These are phyloP conservation scores for Chrysochromulina tobinii DNA, from an alignment of 78 protist genomes.

Conservation along the genomic window DNA sequence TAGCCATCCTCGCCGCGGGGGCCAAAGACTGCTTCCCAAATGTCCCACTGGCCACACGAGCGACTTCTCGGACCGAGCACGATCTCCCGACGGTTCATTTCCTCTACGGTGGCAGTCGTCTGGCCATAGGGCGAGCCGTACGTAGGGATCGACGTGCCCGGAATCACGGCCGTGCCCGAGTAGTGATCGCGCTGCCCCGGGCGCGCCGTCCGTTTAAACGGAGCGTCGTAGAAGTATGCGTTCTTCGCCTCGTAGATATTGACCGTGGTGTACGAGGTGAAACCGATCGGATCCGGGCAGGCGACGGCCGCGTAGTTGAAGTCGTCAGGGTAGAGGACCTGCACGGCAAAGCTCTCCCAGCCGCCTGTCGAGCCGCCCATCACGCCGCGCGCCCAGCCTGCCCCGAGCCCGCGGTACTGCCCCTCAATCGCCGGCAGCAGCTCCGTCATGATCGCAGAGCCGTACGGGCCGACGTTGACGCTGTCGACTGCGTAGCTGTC, in stretches of 20 bases:
- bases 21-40: constrained; percentile 30
- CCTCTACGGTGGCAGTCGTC: constrained; percentile 23
- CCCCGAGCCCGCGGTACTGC: constrained; percentile 14
- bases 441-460: constrained; percentile 5
- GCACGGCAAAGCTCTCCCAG: constrained; percentile 31
- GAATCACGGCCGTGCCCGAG: neutral
- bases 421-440: constrained; percentile 21
- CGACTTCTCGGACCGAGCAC: neutral
- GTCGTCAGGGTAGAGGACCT: neutral
- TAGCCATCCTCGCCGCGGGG: constrained; percentile 27
- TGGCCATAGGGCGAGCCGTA: constrained; percentile 22
- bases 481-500: constrained; percentile 21
- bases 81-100: constrained; percentile 9
- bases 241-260: neutral
- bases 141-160: neutral
- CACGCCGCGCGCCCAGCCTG: constrained; percentile 20
- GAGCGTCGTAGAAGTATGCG: constrained; percentile 13
- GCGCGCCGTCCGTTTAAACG: constrained; percentile 19
- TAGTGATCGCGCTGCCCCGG: neutral
- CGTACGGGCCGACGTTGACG: constrained; percentile 27
- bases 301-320: constrained; percentile 12
- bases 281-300: constrained; percentile 17
- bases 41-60: constrained; percentile 27
- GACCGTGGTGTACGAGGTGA: constrained; percentile 28
- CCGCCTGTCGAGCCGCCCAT: constrained; percentile 28